Evolutionary conservation across 768 basidiomycete genomes (phyloP).

Genomic region (Amanita pallidorosea): DNA sequence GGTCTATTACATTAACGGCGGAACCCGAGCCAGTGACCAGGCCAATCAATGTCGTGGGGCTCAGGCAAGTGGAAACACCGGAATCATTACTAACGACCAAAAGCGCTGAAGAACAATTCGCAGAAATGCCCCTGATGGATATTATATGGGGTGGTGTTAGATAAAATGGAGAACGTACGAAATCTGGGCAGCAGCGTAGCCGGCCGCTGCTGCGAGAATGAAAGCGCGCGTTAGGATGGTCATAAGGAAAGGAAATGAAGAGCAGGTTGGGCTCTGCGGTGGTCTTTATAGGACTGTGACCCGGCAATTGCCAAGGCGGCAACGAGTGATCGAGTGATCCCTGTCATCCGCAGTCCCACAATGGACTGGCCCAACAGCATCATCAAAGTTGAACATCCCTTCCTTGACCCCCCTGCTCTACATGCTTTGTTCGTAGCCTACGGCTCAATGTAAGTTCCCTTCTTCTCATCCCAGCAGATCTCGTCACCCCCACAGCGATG

Average conservation of each 20-base stretch:
- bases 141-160: background rate
- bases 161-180: conserved; percentile 14
- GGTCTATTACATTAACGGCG: background rate
- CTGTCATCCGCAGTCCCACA: background rate
- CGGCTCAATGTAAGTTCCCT: conserved; percentile 8
- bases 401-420: conserved; percentile 8
- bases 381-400: conserved; percentile 17
- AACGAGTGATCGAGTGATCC: too few relatives aligned
- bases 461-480: background rate
- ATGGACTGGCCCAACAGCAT: conserved; percentile 16
- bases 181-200: conserved; percentile 33
- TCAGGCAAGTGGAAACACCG: conserved; percentile 39
- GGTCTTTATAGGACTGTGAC: background rate
- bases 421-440: conserved; percentile 11
- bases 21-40: background rate
- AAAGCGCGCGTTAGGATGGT: conserved; percentile 8
- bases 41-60: conserved; percentile 26
- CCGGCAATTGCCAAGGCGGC: background rate
- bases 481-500: background rate
- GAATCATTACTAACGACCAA: conserved; percentile 29
- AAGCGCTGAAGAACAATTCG: conserved; percentile 38
- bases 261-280: background rate
- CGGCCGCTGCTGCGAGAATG: conserved; percentile 18
- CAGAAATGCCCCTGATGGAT: conserved; percentile 27
- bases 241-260: conserved; percentile 10